Evolutionary conservation across 805 yeast genomes (phyloP).

Genomic region (Zygosaccharomyces bisporus): DNA sequence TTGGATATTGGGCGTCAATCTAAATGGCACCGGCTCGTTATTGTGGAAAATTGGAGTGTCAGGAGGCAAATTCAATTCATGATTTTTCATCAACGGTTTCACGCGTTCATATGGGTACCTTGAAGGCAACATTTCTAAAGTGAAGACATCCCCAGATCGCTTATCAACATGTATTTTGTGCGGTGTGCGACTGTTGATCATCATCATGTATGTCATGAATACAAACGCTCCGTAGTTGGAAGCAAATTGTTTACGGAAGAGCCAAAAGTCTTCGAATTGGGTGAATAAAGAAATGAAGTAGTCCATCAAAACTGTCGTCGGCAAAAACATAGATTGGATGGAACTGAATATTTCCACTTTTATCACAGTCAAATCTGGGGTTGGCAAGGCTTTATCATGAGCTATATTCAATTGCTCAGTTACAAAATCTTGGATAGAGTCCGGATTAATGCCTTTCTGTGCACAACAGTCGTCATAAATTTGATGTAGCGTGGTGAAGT

Average conservation of each 20-base stretch:
- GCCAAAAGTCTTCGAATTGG: constrained; percentile 91
- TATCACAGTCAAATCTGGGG: constrained; percentile 84
- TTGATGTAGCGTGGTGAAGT: constrained; percentile 69
- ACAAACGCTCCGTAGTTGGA: constrained; percentile 92
- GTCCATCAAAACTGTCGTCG: constrained; percentile 75
- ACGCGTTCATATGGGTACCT: constrained; percentile 53
- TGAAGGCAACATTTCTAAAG: constrained; percentile 93
- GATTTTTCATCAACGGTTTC: constrained; percentile 38
- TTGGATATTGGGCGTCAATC: constrained; percentile 94
- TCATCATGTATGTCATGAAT: constrained; percentile 90
- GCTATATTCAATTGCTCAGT: constrained; percentile 86
- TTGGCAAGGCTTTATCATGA: constrained; percentile 87
- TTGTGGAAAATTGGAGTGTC: constrained; percentile 81
- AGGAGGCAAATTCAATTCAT: constrained; percentile 37
- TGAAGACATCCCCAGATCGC: constrained; percentile 84
- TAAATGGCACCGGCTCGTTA: constrained; percentile 90
- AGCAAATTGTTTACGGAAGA: constrained; percentile 91
- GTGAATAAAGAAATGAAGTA: constrained; percentile 68
- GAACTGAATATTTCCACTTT: constrained; percentile 89
- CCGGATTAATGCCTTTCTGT: constrained; percentile 67
- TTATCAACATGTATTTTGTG: constrained; percentile 83
- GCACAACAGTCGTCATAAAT: constrained; percentile 87
- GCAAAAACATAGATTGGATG: constrained; percentile 82
- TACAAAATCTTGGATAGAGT: constrained; percentile 84
- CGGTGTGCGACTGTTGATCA: constrained; percentile 89